A percentile compares a stretch with the other conserved stretches of the same genome.
These are phyloP conservation scores for Gamsiella multidivaricata DNA, from an alignment of 192 early-diverging fungal species.

Conservation along the genomic window DNA sequence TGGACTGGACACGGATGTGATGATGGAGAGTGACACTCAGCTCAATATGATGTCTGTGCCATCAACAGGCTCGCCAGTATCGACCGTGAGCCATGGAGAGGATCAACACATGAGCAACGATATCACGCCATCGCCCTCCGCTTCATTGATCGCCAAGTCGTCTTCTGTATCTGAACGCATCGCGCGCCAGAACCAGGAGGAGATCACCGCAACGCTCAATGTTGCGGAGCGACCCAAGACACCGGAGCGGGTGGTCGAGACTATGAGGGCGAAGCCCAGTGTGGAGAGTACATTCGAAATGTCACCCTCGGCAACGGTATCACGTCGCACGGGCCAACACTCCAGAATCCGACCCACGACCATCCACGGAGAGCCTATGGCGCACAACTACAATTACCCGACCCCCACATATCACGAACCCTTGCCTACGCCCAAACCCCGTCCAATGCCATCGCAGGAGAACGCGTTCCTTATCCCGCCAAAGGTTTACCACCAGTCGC, in stretches of 20 bases:
- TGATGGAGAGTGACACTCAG: conserved; percentile 38
- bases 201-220: conserved; percentile 6
- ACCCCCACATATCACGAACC: conserved; percentile 34
- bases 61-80: conserved; percentile 40
- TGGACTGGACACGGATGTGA: conserved; percentile 20
- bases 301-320: conserved; percentile 41
- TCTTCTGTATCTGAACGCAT: conserved; percentile 15
- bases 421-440: conserved; percentile 28
- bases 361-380: conserved; percentile 52
- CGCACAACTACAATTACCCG: conserved; percentile 23
- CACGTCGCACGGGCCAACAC: conserved; percentile 41
- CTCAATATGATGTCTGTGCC: conserved; percentile 32
- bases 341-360: conserved; percentile 39
- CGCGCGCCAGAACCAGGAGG: conserved; percentile 9
- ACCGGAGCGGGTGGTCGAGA: conserved; percentile 6
- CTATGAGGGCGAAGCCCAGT: conserved; percentile 13
- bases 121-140: conserved; percentile 30
- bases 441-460: conserved; percentile 25
- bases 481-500: conserved; percentile 35
- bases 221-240: conserved; percentile 28
- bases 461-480: conserved; percentile 18
- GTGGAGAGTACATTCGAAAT: conserved; percentile 38
- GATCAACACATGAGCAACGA: conserved; percentile 14
- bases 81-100: conserved; percentile 12
- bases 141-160: conserved; percentile 22